Base-by-base conservation (phyloP, 192 early-diverging fungal genomes). In the Helicostylum pulchrum region DNA sequence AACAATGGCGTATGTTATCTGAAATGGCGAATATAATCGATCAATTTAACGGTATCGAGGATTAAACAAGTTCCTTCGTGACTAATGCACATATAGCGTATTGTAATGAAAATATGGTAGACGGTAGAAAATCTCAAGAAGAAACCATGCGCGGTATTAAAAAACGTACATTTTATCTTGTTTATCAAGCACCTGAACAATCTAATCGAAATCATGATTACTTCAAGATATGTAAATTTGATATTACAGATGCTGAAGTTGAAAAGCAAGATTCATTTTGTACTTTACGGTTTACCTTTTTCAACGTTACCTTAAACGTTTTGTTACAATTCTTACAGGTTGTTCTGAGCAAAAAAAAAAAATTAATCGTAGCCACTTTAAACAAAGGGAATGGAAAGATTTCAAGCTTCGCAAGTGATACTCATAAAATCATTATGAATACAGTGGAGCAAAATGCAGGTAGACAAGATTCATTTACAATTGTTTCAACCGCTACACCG, bases 1-100 rank as follows among this genome's bases (percentile, higher is more conserved):
- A 76, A 48, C 63, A 72, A 34, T 72, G 65, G 60, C 64, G 71
- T 34, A 66, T 72, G 71, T 30, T 39, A 11, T n/a, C 47, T 9
- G 53, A 39, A 2, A 36, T 69, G 0, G 45, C 45, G 0, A 23
- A 55, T 34, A 23, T 66, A 7, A 39, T 63, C 34, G 52, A 54
- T 15, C 19, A 21, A 6, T 63, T 56, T n/a, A 47, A 20, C 15
- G 47, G 26, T 14, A 17, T 21, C 2, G 17, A 48, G 1, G 31
- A 59, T 17, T 12, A 45, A 11, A 31, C 23, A 26, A 2, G 26
- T 4, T 4, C 53, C 4, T 19, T 62, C 0, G 11, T 59, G 21
- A 59, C 45, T 30, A 59, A 39, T 45, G 57, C 57, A 11, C 43
- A 39, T 7, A 5, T 59, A 15, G 43, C 57, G 5, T 42, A 39